Conservation (phyloP, 441 rosid genomes). For the Gossypium schwendimanii region DNA sequence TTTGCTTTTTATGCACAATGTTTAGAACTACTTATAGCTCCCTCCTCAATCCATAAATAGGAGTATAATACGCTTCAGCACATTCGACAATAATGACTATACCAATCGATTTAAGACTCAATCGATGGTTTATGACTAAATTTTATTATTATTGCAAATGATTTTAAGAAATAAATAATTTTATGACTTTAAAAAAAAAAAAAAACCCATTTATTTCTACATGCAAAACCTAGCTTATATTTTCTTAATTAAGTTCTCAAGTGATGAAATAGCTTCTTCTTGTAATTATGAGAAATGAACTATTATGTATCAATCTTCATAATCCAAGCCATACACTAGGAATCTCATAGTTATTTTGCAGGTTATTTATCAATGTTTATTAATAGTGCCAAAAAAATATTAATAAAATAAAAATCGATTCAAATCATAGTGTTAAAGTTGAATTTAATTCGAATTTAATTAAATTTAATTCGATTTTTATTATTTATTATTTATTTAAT, state of each 20-base stretch:
- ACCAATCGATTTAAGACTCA: too few relatives aligned
- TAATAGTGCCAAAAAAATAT: neutral
- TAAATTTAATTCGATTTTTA: neutral
- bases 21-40: accelerated
- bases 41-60: too few relatives aligned
- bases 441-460: neutral
- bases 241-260: neutral
- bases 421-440: neutral
- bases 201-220: neutral
- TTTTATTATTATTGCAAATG: neutral
- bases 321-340: neutral
- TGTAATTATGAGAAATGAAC: neutral
- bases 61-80: too few relatives aligned
- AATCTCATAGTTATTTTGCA: neutral
- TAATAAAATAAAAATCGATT: neutral
- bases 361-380: neutral
- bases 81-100: too few relatives aligned
- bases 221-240: neutral
- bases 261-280: neutral
- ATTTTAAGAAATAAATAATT: neutral
- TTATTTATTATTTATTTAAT: neutral
- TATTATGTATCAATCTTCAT: neutral
- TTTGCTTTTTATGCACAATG: too few relatives aligned
- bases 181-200: neutral
- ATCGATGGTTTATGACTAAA: neutral